A percentile compares a stretch with the other conserved stretches of the same genome.
phyloP scores from a whole-genome alignment of 495 filamentous ascomycete genomes.

The Aspergillus cavernicola region DNA sequence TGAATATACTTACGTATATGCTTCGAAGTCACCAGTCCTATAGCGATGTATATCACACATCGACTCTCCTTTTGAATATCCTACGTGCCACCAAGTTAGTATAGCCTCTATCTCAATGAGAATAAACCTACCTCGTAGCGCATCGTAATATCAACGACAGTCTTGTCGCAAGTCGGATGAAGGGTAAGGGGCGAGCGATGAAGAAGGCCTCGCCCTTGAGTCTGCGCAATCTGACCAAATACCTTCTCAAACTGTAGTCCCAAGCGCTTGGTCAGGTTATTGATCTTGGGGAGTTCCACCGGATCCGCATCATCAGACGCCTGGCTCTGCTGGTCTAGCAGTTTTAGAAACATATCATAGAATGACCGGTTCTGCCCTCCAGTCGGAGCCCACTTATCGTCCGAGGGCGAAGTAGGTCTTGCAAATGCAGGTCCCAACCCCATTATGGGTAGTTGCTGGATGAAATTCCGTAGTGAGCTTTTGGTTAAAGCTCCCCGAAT shows the following conservation, averaged over 20 bases:
- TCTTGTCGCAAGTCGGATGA: conserved; percentile 37
- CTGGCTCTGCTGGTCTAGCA: conserved; percentile 32
- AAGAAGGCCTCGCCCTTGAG: conserved; percentile 54
- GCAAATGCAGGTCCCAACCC: conserved; percentile 28
- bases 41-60: conserved; percentile 37
- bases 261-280: conserved; percentile 49
- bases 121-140: conserved; percentile 30
- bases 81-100: conserved; percentile 15
- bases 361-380: conserved; percentile 40
- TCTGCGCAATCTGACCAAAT: conserved; percentile 55
- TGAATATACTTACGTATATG: conserved; percentile 28
- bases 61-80: conserved; percentile 21
- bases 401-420: conserved; percentile 21
- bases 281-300: conserved; percentile 45
- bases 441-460: conserved; percentile 41
- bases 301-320: conserved; percentile 21
- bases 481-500: conserved; percentile 49
- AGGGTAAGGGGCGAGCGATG: conserved; percentile 48
- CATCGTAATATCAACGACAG: conserved; percentile 34
- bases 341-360: conserved; percentile 44
- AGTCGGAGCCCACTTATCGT: conserved; percentile 37
- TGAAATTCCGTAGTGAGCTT: conserved; percentile 42
- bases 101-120: not conserved
- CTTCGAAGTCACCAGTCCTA: conserved; percentile 29
- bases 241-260: conserved; percentile 51